These are phyloP conservation scores for Apiotrichum montevideense DNA, from an alignment of 1,284 basidiomycete genomes.

Conservation along the genomic window DNA sequence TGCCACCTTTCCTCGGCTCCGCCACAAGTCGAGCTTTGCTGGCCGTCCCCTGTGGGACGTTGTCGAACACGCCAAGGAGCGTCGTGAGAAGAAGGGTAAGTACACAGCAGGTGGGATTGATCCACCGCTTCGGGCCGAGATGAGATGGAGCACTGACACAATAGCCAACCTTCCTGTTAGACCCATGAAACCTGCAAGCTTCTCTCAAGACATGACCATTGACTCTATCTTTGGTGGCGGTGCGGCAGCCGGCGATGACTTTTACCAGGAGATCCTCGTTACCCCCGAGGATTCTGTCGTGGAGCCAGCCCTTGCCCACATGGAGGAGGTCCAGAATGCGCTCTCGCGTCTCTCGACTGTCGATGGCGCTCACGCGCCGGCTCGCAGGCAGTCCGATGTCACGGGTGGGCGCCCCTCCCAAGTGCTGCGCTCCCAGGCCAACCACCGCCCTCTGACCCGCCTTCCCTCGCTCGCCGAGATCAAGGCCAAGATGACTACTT, in stretches of 20 bases:
- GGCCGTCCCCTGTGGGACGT: conserved; percentile 35
- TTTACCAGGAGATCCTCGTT: conserved; percentile 16
- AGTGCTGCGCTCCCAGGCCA: conserved; percentile 8
- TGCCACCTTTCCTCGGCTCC: conserved; percentile 5
- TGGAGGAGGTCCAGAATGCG: conserved; percentile 31
- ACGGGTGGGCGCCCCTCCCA: conserved; percentile 10
- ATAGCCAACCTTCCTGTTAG: background rate
- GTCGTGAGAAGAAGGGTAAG: conserved; percentile 24
- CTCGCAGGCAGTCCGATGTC: conserved; percentile 18
- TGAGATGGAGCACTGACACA: background rate
- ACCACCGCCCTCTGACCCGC: conserved; percentile 2
- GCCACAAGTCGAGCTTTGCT: conserved; percentile 14
- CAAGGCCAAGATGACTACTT: conserved; percentile 32
- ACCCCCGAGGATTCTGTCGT: conserved; percentile 26
- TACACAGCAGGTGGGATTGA: background rate
- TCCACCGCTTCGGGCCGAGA: background rate
- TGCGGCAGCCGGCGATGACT: background rate
- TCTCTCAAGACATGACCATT: conserved; percentile 3
- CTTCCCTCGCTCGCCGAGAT: conserved; percentile 41
- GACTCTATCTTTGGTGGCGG: background rate
- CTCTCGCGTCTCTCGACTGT: conserved; percentile 32
- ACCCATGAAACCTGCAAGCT: background rate
- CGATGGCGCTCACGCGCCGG: conserved; percentile 26
- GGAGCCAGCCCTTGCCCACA: background rate
- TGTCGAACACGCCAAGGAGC: conserved; percentile 34